Conservation (phyloP, 176 grass and related monocot species). For the Phoenix dactylifera region DNA sequence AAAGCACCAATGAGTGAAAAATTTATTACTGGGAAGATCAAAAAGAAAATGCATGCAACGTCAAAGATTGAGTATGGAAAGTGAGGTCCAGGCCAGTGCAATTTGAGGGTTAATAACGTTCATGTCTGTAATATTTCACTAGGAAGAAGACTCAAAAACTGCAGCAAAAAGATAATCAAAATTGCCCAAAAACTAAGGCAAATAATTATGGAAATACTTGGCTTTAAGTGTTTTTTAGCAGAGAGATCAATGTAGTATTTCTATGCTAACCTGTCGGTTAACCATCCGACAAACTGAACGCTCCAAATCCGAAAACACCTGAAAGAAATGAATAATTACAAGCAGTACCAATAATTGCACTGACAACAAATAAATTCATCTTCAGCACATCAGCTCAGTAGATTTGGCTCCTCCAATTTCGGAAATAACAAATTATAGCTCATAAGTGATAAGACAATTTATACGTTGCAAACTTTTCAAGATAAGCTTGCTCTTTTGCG, state of each 20-base stretch:
- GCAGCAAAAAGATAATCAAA: too few relatives aligned
- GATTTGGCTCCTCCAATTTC: background rate
- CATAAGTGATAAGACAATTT: too few relatives aligned
- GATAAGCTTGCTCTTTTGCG: too few relatives aligned
- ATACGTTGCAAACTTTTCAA: too few relatives aligned
- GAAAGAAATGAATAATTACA: slow-evolving; percentile 29
- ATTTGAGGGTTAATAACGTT: too few relatives aligned
- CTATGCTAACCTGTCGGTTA: slow-evolving; percentile 67
- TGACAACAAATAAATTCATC: background rate
- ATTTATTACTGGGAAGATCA: background rate
- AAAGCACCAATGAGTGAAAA: background rate
- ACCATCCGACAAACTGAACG: slow-evolving; percentile 97
- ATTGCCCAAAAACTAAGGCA: too few relatives aligned
- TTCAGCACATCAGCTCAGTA: slow-evolving; percentile 3
- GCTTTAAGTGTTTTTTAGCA: background rate
- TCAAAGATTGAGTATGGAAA: too few relatives aligned
- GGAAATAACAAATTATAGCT: too few relatives aligned
- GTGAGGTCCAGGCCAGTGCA: too few relatives aligned
- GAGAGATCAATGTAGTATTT: background rate
- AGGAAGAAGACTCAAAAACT: too few relatives aligned
- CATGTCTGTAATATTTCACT: too few relatives aligned
- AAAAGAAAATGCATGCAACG: background rate
- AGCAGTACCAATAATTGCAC: background rate
- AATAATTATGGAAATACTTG: too few relatives aligned
- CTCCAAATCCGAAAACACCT: slow-evolving; percentile 99